Evolutionary conservation across 2,329 filamentous ascomycete species (phyloP).

Genomic region (Dissoconium aciculare): DNA sequence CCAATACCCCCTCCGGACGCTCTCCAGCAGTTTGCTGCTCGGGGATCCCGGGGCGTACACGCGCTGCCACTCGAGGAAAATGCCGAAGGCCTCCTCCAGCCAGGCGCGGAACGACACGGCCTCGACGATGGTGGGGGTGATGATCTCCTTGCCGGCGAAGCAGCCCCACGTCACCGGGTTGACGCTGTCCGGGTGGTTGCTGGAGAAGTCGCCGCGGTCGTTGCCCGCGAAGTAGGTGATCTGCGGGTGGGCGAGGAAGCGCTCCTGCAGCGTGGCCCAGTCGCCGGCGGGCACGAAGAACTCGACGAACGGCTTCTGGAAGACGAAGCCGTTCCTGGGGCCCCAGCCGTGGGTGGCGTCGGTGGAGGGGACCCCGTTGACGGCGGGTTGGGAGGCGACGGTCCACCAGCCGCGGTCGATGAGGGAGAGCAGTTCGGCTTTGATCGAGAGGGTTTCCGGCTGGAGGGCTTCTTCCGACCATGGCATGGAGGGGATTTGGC

Average conservation of each 20-base stretch:
- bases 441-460: slow-evolving; percentile 71
- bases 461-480: slow-evolving; percentile 87
- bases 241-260: slow-evolving; percentile 50
- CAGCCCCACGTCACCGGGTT: slow-evolving; percentile 97
- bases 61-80: slow-evolving; percentile 86
- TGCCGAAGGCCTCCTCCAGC: slow-evolving; percentile 89
- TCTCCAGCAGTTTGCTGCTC: slow-evolving; percentile 56
- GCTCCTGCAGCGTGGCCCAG: slow-evolving; percentile 51
- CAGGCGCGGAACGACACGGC: slow-evolving; percentile 86
- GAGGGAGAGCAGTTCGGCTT: slow-evolving; percentile 55
- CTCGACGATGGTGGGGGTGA: slow-evolving; percentile 93
- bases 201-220: slow-evolving; percentile 58
- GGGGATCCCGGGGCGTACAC: slow-evolving; percentile 65
- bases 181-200: slow-evolving; percentile 50
- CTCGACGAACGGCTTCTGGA: slow-evolving; percentile 96
- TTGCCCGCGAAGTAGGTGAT: slow-evolving; percentile 85
- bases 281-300: slow-evolving; percentile 70
- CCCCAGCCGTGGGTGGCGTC: slow-evolving; percentile 86
- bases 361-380: slow-evolving; percentile 66
- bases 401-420: slow-evolving; percentile 91
- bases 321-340: slow-evolving; percentile 80
- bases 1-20: slow-evolving; percentile 58
- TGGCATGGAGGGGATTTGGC: slow-evolving; percentile 65
- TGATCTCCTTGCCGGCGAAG: slow-evolving; percentile 88
- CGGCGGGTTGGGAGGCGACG: slow-evolving; percentile 83